A percentile compares a stretch with the other conserved stretches of the same genome.
Conservation (phyloP, 2,329 filamentous ascomycete species). For the Beauveria sp. region DNA sequence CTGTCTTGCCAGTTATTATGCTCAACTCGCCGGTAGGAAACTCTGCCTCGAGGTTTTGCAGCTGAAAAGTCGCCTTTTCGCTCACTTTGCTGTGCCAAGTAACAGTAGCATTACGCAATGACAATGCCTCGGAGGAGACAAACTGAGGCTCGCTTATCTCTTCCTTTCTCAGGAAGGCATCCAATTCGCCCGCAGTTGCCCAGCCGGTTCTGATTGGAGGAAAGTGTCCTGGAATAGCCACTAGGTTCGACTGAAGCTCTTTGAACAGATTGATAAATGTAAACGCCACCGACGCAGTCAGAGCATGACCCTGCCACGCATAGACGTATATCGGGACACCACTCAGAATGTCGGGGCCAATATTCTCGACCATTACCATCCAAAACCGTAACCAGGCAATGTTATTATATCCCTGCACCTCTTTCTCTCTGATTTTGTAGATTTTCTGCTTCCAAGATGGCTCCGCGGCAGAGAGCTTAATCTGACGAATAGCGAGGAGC, state of each 20-base stretch:
- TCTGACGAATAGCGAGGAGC: slow-evolving; percentile 10
- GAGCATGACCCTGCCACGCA: not conserved
- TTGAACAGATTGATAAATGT: slow-evolving; percentile 11
- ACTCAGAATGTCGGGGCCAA: slow-evolving; percentile 8
- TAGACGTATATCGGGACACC: slow-evolving; percentile 2
- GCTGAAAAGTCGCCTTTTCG: not conserved
- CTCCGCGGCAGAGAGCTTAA: slow-evolving; percentile 13
- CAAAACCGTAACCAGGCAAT: not conserved
- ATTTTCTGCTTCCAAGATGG: slow-evolving; percentile 8
- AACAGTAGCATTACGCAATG: not conserved
- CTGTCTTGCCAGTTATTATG: slow-evolving; percentile 12
- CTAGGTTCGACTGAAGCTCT: slow-evolving; percentile 4
- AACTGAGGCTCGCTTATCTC: not conserved
- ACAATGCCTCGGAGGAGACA: not conserved
- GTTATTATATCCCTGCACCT: not conserved
- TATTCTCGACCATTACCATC: not conserved
- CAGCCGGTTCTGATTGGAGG: slow-evolving; percentile 8
- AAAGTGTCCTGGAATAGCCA: not conserved
- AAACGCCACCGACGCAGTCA: slow-evolving; percentile 11
- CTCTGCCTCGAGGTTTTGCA: not conserved
- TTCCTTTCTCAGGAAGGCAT: slow-evolving; percentile 4
- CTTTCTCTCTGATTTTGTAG: slow-evolving; percentile 1
- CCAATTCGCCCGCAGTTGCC: slow-evolving; percentile 7
- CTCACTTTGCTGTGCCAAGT: not conserved
- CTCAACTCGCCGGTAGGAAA: slow-evolving; percentile 10